phyloP scores from a whole-genome alignment of 495 filamentous ascomycete species.

The Neurospora sp. region DNA sequence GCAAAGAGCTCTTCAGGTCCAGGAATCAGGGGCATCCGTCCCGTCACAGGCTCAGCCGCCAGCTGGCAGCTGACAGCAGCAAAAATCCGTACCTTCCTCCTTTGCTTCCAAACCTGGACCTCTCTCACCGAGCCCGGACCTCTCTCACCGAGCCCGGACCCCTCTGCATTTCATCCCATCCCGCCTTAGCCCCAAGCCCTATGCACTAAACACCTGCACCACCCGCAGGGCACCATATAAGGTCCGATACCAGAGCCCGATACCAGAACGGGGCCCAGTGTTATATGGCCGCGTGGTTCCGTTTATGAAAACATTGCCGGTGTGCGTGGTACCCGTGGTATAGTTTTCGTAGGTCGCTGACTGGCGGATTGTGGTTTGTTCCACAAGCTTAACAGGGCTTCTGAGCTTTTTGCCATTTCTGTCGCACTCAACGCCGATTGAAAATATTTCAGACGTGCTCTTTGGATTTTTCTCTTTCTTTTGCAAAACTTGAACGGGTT shows the following conservation, averaged over 20 bases:
- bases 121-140: not conserved
- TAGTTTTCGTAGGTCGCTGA: not conserved
- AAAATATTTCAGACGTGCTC: not conserved
- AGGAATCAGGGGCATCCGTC: not conserved
- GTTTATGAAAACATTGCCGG: not conserved
- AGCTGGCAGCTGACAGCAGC: not conserved
- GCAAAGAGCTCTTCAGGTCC: not conserved
- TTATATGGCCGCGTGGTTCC: not conserved
- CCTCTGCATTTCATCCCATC: not conserved
- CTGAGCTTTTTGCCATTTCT: not conserved
- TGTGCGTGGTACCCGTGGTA: not conserved
- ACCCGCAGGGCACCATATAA: not conserved
- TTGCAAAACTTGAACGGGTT: not conserved
- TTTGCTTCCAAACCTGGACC: not conserved
- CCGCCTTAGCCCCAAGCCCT: not conserved
- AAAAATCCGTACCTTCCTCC: not conserved
- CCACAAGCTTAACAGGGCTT: not conserved
- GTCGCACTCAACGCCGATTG: not conserved
- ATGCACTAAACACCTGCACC: not conserved
- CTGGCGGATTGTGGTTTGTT: not conserved
- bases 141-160: not conserved
- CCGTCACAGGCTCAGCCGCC: not conserved
- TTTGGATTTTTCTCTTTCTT: not conserved
- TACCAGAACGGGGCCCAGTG: not conserved
- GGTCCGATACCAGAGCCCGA: not conserved